Percentiles rank a stretch among this genome's conserved stretches.
These are phyloP conservation scores for Coemansia sp. DNA, from an alignment of 192 early-diverging fungal species.

Conservation along the genomic window DNA sequence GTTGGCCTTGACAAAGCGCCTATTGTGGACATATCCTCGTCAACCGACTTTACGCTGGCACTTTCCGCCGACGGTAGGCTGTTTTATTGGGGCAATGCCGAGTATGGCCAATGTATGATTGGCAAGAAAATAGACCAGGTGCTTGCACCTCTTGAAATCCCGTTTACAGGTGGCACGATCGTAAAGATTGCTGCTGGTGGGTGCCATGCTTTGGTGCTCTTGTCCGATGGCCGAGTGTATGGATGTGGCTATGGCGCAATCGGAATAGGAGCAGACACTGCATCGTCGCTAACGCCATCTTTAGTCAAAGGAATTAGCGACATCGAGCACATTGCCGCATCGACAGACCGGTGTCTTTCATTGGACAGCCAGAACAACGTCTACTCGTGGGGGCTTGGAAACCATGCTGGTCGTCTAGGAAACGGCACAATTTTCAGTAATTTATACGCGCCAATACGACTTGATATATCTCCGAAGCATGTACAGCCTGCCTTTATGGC, in stretches of 20 bases:
- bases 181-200: conserved; percentile 67
- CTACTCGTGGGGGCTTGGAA: conserved; percentile 50
- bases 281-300: conserved; percentile 54
- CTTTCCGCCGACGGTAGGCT: conserved; percentile 54
- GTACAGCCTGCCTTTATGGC: conserved; percentile 24
- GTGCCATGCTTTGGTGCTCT: conserved; percentile 61
- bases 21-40: conserved; percentile 57
- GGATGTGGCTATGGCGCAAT: conserved; percentile 70
- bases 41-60: conserved; percentile 71
- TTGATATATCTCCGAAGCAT: conserved; percentile 12
- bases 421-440: conserved; percentile 14
- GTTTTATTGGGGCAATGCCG: conserved; percentile 76
- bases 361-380: conserved; percentile 18
- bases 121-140: conserved; percentile 52
- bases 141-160: conserved; percentile 58
- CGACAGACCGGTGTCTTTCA: conserved; percentile 57
- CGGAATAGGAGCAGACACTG: conserved; percentile 53
- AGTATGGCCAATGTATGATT: conserved; percentile 74
- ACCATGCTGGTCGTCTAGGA: conserved; percentile 36
- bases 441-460: conserved; percentile 15
- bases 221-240: conserved; percentile 59
- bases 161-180: conserved; percentile 39
- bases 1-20: conserved; percentile 41
- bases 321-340: conserved; percentile 57
- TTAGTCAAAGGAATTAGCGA: conserved; percentile 38